These are phyloP conservation scores for Capsicum baccatum DNA, from an alignment of 257 asterid genomes.

Conservation along the genomic window DNA sequence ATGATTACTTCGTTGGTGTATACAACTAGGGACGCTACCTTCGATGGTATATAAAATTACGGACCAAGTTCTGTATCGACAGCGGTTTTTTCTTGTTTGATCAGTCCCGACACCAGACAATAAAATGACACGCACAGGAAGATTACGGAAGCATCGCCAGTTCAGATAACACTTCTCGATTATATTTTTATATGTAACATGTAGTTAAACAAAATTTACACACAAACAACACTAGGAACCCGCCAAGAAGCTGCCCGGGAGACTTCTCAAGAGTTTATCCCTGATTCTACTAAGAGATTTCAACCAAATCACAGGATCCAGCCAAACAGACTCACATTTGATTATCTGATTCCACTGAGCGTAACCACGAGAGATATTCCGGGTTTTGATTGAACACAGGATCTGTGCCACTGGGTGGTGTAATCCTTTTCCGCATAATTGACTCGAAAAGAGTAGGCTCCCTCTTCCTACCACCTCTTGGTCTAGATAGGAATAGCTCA, in stretches of 20 bases:
- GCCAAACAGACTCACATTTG: slow-evolving; percentile 20
- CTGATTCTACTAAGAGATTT: not conserved
- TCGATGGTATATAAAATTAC: too few relatives aligned
- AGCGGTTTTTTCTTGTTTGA: too few relatives aligned
- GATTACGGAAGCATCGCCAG: not conserved
- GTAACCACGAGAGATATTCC: slow-evolving; percentile 44
- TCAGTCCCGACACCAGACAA: not conserved
- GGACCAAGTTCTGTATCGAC: too few relatives aligned
- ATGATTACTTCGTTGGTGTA: not conserved
- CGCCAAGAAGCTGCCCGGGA: not conserved
- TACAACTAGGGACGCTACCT: too few relatives aligned
- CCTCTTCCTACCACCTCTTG: slow-evolving; percentile 9
- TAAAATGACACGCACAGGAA: not conserved
- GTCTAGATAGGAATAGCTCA: slow-evolving; percentile 52
- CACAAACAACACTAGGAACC: not conserved
- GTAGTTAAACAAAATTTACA: not conserved
- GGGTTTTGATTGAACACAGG: slow-evolving; percentile 36
- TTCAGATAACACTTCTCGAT: not conserved
- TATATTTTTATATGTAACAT: not conserved
- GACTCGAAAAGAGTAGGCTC: slow-evolving; percentile 56
- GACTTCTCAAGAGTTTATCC: not conserved
- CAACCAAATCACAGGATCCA: slow-evolving; percentile 14
- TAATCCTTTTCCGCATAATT: slow-evolving; percentile 70
- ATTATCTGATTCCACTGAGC: slow-evolving; percentile 42
- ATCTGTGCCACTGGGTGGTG: slow-evolving; percentile 60